phyloP scores from a whole-genome alignment of 106 monocot genomes.

The Dendrobium officinale region DNA sequence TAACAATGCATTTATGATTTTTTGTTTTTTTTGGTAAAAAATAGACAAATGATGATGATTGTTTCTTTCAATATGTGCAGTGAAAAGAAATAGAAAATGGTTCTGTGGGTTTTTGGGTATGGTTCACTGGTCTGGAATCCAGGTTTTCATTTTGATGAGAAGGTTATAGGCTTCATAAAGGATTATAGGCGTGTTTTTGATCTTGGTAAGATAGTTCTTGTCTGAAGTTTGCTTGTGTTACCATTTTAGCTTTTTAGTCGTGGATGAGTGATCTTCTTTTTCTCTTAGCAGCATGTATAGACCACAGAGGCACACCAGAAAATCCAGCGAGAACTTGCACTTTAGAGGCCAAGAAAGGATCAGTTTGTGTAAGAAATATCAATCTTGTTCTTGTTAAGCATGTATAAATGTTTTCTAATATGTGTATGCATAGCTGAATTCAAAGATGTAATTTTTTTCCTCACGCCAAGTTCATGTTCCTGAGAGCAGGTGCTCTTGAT shows the following conservation, averaged over 20 bases:
- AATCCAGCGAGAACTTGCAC: slow-evolving; percentile 94
- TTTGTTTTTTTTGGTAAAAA: no score
- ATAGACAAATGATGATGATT: neutral
- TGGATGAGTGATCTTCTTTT: neutral
- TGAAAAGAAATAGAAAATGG: slow-evolving; percentile 30
- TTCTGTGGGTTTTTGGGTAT: slow-evolving; percentile 82
- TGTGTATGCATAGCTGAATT: neutral
- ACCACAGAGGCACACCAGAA: slow-evolving; percentile 93
- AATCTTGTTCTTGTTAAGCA: neutral
- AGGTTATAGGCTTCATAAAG: slow-evolving; percentile 66
- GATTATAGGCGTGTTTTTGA: slow-evolving; percentile 66
- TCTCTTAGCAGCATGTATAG: slow-evolving; percentile 68
- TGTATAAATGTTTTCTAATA: neutral
- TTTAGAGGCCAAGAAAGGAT: slow-evolving; percentile 67
- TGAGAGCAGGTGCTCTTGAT: neutral
- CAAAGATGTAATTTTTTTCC: neutral
- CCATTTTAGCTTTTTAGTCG: neutral
- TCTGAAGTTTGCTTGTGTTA: neutral
- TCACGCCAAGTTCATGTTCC: neutral
- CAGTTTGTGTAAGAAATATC: slow-evolving; percentile 61
- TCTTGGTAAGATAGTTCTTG: slow-evolving; percentile 37
- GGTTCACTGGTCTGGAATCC: slow-evolving; percentile 81
- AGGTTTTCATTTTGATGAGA: slow-evolving; percentile 83
- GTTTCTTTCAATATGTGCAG: neutral
- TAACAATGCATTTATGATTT: no score